Conservation (phyloP, 768 basidiomycete genomes). For the Suillus subluteus region DNA sequence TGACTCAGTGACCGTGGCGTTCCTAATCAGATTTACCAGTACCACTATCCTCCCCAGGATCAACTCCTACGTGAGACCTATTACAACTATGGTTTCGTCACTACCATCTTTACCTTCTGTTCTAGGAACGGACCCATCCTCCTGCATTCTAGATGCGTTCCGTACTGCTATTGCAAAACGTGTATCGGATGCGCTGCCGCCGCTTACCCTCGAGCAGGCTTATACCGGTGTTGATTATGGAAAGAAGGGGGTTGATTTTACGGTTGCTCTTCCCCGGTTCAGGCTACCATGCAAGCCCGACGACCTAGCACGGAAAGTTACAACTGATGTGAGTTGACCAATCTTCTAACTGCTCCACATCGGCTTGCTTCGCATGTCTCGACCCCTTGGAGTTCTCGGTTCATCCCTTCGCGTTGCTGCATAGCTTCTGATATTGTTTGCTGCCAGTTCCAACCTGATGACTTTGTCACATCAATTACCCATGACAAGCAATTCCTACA, state of each 20-base stretch:
- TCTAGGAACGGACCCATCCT: conserved; percentile 60
- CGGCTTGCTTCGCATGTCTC: too few species aligned
- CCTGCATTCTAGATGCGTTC: conserved; percentile 75
- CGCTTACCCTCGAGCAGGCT: conserved; percentile 72
- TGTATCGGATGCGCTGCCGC: conserved; percentile 65
- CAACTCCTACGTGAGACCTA: conserved; percentile 6
- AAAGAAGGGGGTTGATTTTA: conserved; percentile 94
- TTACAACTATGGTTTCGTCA: conserved; percentile 29
- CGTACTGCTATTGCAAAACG: conserved; percentile 78
- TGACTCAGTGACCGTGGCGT: not conserved
- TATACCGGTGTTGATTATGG: conserved; percentile 88
- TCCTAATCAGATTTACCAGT: not conserved
- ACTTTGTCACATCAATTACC: conserved; percentile 70
- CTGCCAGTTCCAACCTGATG: conserved; percentile 80
- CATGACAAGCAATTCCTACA: conserved; percentile 83
- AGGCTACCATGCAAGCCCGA: conserved; percentile 83
- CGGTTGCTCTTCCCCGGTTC: conserved; percentile 90
- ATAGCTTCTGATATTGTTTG: not conserved
- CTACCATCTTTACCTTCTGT: conserved; percentile 41
- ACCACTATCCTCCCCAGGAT: not conserved
- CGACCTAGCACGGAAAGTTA: conserved; percentile 72
- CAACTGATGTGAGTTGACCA: conserved; percentile 62
- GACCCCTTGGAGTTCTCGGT: too few species aligned
- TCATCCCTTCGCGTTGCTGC: too few species aligned
- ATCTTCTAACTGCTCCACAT: not conserved